A percentile compares a stretch with the other conserved stretches of the same genome.
Evolutionary conservation across 2,329 filamentous ascomycete species (phyloP).

Genomic region (Colletotrichum tropicale): DNA sequence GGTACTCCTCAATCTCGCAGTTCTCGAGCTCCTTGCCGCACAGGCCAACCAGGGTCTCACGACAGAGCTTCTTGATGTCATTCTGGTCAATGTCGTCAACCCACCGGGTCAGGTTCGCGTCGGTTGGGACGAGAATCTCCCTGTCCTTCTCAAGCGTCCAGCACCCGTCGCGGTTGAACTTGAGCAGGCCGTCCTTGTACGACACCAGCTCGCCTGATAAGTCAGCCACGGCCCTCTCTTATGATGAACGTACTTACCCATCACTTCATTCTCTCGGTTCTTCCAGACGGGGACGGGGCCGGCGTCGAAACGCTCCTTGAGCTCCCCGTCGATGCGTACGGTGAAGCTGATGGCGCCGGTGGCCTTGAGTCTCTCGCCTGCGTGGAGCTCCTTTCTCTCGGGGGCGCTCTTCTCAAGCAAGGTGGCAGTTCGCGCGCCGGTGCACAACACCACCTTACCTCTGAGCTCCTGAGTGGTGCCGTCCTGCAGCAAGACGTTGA

Average conservation of each 20-base stretch:
- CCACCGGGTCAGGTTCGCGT: conserved; percentile 45
- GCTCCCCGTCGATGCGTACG: conserved; percentile 41
- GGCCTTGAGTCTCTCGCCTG: conserved; percentile 57
- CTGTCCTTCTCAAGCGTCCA: conserved; percentile 55
- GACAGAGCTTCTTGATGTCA: conserved; percentile 48
- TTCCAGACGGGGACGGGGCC: conserved; percentile 57
- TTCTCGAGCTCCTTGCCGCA: conserved; percentile 44
- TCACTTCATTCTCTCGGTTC: conserved; percentile 44
- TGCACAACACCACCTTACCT: conserved; percentile 59
- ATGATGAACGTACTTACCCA: conserved; percentile 34
- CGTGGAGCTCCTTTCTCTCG: conserved; percentile 53
- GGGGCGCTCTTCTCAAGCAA: conserved; percentile 57
- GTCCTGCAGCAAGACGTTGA: conserved; percentile 55
- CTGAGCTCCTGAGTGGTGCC: conserved; percentile 43
- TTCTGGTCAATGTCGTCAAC: conserved; percentile 40
- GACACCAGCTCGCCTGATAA: conserved; percentile 45
- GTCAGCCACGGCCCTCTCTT: conserved; percentile 6
- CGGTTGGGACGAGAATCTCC: conserved; percentile 56
- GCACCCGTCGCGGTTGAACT: conserved; percentile 65
- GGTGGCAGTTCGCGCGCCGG: conserved; percentile 61
- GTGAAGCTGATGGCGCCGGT: conserved; percentile 56
- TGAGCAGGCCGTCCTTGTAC: conserved; percentile 55
- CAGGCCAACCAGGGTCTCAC: conserved; percentile 41
- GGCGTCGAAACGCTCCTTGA: conserved; percentile 48
- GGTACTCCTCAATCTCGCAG: conserved; percentile 44